Percentiles rank a stretch among this genome's conserved stretches.
phyloP scores from a whole-genome alignment of 306 rosid species.

The Herpetospermum pedunculosum region DNA sequence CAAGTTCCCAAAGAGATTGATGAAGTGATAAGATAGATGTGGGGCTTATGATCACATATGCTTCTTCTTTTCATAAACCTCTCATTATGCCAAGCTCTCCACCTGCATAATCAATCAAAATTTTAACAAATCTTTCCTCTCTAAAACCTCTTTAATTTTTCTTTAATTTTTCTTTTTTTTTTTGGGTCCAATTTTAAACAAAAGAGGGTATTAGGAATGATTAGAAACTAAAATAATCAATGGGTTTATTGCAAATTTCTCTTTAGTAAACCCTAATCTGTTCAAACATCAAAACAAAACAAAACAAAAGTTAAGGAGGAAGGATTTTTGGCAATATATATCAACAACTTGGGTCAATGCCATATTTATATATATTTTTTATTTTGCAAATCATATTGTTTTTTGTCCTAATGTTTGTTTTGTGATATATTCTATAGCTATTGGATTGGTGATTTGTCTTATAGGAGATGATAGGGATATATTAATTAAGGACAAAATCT shows the following conservation, averaged over 20 bases:
- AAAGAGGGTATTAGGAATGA: conserved; percentile 33
- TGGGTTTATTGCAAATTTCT: conserved; percentile 33
- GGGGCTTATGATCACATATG: conserved; percentile 26
- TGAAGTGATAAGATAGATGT: conserved; percentile 39
- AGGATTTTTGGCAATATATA: conserved; percentile 8
- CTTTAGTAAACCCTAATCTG: background rate
- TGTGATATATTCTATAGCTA: background rate
- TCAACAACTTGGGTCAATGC: background rate
- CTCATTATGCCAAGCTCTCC: conserved; percentile 19
- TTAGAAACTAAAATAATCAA: conserved; percentile 39
- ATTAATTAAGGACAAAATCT: background rate
- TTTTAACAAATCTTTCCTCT: conserved; percentile 40
- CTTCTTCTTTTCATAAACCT: conserved; percentile 41
- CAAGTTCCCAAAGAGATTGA: conserved; percentile 98
- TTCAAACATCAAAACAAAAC: background rate
- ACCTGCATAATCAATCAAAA: conserved; percentile 40
- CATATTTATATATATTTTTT: background rate
- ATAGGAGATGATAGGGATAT: no score
- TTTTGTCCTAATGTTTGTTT: background rate
- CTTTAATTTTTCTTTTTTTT: background rate
- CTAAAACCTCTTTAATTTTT: conserved; percentile 14
- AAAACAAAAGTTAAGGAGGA: background rate
- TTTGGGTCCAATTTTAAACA: conserved; percentile 19
- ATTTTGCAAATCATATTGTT: background rate
- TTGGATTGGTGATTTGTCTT: background rate